Evolutionary conservation across 2,329 filamentous ascomycete genomes (phyloP).

Genomic region (Chaetomium sp.): DNA sequence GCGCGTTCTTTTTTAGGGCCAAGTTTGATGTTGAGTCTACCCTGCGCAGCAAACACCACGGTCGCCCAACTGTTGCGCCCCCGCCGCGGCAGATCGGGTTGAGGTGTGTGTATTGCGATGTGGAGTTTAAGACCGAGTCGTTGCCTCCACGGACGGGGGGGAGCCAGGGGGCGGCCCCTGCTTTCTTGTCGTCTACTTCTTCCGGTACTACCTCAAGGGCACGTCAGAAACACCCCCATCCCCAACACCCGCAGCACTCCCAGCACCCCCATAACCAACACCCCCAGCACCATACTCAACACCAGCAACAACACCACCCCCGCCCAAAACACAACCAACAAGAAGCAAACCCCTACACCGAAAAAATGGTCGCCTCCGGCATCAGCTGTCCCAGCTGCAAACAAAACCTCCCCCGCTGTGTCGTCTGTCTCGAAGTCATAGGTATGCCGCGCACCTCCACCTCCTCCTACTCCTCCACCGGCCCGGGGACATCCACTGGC

Average conservation of each 20-base stretch:
- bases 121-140: conserved; percentile 42
- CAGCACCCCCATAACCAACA: conserved; percentile 7
- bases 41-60: conserved; percentile 59
- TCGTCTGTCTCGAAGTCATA: conserved; percentile 61
- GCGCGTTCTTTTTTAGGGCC: conserved; percentile 65
- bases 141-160: conserved; percentile 8
- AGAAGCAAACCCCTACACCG: conserved; percentile 48
- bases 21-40: conserved; percentile 75
- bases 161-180: too few relatives aligned
- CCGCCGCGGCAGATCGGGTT: conserved; percentile 65
- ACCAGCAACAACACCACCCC: conserved; percentile 20
- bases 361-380: conserved; percentile 50
- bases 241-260: conserved; percentile 6
- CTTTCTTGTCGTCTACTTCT: too few relatives aligned
- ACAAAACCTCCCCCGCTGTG: conserved; percentile 59
- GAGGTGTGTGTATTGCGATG: conserved; percentile 70
- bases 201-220: too few relatives aligned
- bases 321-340: conserved; percentile 16
- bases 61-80: conserved; percentile 55
- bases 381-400: conserved; percentile 62
- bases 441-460: conserved; percentile 50
- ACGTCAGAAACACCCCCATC: neutral
- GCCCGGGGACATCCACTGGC: conserved; percentile 30
- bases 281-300: conserved; percentile 6
- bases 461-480: conserved; percentile 28